These are phyloP conservation scores for Aspergillus ibericus DNA, from an alignment of 2,329 filamentous ascomycete genomes.

Conservation along the genomic window DNA sequence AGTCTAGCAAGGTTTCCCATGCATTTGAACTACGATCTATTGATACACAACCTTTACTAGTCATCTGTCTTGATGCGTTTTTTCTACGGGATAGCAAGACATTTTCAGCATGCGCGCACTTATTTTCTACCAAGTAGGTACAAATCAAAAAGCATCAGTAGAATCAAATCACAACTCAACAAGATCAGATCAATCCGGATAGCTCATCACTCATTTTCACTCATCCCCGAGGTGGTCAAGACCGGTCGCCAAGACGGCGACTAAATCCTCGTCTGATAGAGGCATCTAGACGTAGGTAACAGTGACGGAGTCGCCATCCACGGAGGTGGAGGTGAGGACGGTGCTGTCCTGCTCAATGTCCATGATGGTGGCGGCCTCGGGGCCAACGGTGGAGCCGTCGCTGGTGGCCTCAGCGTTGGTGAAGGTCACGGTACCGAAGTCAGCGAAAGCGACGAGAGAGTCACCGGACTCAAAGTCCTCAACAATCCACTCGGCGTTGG, in stretches of 20 bases:
- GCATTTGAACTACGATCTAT: neutral
- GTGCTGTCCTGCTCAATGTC: slow-evolving; percentile 46
- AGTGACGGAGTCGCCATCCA: slow-evolving; percentile 21
- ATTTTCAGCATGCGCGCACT: neutral
- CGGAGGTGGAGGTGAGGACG: slow-evolving; percentile 36
- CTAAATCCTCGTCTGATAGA: neutral
- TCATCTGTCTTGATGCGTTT: no score
- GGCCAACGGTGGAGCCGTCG: slow-evolving; percentile 30
- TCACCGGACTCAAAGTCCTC: slow-evolving; percentile 43
- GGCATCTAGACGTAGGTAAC: slow-evolving; percentile 25
- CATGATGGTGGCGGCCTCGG: slow-evolving; percentile 43
- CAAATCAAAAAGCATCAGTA: slow-evolving; percentile 2
- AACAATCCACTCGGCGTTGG: slow-evolving; percentile 61
- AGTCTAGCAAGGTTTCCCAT: no score
- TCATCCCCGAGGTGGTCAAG: neutral
- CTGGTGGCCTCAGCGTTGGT: slow-evolving; percentile 39
- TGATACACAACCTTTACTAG: no score
- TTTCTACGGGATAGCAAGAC: no score
- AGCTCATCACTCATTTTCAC: slow-evolving; percentile 2
- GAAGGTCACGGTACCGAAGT: slow-evolving; percentile 53
- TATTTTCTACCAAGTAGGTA: neutral
- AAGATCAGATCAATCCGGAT: slow-evolving; percentile 5
- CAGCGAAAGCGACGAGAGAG: slow-evolving; percentile 46
- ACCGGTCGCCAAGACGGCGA: neutral
- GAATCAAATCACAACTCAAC: neutral